Conservation (phyloP, 352 stramenopile genomes). For the Plasmopara halstedii region DNA sequence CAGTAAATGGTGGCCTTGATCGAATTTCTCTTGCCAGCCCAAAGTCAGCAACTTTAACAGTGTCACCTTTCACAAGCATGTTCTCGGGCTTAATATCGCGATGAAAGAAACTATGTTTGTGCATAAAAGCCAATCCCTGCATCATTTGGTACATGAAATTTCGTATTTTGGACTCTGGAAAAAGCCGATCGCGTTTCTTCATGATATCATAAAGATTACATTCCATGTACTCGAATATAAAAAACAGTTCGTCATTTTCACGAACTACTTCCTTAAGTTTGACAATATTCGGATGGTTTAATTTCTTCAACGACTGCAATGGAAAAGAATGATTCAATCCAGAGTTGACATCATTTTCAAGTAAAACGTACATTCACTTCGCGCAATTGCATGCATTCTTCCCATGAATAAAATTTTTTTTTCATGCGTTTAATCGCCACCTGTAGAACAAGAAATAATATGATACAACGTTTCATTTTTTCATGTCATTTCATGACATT, state of each 20-base stretch:
- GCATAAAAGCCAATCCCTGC: conserved; percentile 95
- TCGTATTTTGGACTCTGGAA: conserved; percentile 91
- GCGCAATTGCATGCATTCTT: conserved; percentile 95
- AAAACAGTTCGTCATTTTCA: conserved; percentile 96
- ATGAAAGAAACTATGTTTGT: conserved; percentile 98
- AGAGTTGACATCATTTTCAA: too few relatives aligned
- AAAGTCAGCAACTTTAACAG: conserved; percentile 98
- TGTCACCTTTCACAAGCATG: conserved; percentile 93
- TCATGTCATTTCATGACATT: neutral
- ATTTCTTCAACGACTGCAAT: conserved; percentile 85
- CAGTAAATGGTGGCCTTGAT: conserved; percentile 90
- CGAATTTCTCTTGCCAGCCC: conserved; percentile 93
- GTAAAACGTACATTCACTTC: conserved; percentile 91
- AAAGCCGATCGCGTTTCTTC: conserved; percentile 86
- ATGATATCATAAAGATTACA: conserved; percentile 97
- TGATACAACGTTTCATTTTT: neutral
- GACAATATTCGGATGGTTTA: conserved; percentile 97
- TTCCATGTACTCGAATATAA: conserved; percentile 99
- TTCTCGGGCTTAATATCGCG: conserved; percentile 98
- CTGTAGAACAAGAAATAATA: conserved; percentile 18
- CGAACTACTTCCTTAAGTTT: conserved; percentile 98
- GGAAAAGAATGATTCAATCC: too few relatives aligned
- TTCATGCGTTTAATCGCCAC: conserved; percentile 97
- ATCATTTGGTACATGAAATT: conserved; percentile 98
- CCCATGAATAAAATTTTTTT: conserved; percentile 94